phyloP scores from a whole-genome alignment of 163 green algal genomes.

The Scenedesmus sp. region DNA sequence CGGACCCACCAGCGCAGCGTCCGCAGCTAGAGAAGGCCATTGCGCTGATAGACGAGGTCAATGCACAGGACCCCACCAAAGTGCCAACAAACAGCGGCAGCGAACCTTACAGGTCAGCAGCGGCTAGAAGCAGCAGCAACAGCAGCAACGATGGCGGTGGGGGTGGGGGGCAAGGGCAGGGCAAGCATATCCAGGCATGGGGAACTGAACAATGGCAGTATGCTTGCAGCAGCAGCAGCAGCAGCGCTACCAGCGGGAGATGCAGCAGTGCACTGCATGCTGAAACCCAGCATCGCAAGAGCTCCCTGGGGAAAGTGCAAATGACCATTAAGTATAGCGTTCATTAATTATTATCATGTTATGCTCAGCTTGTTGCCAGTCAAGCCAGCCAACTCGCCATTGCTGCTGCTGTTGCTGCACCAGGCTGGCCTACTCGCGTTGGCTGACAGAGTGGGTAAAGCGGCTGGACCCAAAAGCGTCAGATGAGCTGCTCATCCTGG shows the following conservation, averaged over 20 bases:
- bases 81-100: slow-evolving; percentile 7
- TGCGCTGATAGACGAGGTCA: slow-evolving; percentile 47
- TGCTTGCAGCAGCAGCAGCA: not conserved
- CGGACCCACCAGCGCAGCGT: slow-evolving; percentile 29
- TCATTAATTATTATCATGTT: too few species aligned
- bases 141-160: not conserved
- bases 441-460: slow-evolving; percentile 60
- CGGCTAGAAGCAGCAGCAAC: not conserved
- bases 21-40: slow-evolving; percentile 24
- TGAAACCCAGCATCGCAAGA: not conserved
- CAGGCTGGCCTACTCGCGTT: slow-evolving; percentile 61
- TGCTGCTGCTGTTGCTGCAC: not conserved
- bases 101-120: slow-evolving; percentile 41
- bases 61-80: slow-evolving; percentile 41
- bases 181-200: not conserved
- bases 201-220: too few species aligned
- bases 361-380: not conserved
- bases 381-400: not conserved
- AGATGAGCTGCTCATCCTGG: slow-evolving; percentile 59
- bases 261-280: not conserved
- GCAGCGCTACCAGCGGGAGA: not conserved
- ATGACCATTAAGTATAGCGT: too few species aligned
- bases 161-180: not conserved
- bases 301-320: too few species aligned
- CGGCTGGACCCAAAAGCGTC: slow-evolving; percentile 64